Percentiles rank a stretch among this genome's conserved stretches.
These are phyloP conservation scores for Yamagishiella unicocca DNA, from an alignment of 139 green algal species.

Conservation along the genomic window DNA sequence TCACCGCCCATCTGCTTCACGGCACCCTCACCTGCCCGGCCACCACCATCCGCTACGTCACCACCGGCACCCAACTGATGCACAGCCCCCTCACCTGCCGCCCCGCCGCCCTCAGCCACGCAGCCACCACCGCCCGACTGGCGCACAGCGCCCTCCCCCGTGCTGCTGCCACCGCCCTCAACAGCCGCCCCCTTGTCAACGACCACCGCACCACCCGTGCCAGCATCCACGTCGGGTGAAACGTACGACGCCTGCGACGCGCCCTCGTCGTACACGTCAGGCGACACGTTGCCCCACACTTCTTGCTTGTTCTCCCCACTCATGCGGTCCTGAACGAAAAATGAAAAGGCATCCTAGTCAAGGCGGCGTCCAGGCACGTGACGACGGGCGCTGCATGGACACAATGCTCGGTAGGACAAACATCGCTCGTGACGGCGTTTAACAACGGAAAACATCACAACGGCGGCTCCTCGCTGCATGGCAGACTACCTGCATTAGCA, in stretches of 20 bases:
- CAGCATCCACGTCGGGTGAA: background rate
- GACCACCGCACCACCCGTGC: background rate
- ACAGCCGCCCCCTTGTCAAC: background rate
- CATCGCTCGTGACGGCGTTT: background rate
- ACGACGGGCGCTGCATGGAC: background rate
- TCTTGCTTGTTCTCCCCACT: constrained; percentile 33
- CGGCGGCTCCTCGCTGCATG: no score
- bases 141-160: background rate
- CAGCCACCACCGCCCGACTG: background rate
- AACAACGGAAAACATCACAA: no score
- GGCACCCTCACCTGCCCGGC: background rate
- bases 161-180: background rate
- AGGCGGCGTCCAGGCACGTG: no score
- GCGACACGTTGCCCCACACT: constrained; percentile 11
- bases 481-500: constrained; percentile 45
- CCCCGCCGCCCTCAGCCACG: background rate
- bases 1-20: background rate
- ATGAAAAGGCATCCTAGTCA: no score
- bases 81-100: background rate
- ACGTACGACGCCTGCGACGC: background rate
- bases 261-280: constrained; percentile 35
- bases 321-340: constrained; percentile 22
- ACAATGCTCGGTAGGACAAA: background rate
- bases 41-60: background rate
- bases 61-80: background rate